A percentile compares a stretch with the other conserved stretches of the same genome.
phyloP scores from a whole-genome alignment of 208 protist genomes.

The Novymonas esmeraldas region DNA sequence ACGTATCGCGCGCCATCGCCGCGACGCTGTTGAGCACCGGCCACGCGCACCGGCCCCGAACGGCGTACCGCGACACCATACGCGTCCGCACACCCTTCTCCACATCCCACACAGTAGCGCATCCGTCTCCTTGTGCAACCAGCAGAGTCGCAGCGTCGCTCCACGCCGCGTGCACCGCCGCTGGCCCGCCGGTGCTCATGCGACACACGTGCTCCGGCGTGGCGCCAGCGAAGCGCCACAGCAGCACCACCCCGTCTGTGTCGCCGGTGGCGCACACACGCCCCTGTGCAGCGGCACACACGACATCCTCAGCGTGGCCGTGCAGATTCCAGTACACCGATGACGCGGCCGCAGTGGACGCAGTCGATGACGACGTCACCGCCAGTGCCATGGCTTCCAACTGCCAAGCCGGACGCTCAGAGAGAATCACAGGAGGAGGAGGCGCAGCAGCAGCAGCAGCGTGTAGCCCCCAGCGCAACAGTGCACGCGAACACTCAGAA shows the following conservation, averaged over 20 bases:
- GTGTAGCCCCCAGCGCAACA: no score
- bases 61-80: conserved; percentile 39
- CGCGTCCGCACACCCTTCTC: conserved; percentile 40
- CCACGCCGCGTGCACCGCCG: conserved; percentile 60
- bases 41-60: conserved; percentile 51
- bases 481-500: no score
- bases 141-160: conserved; percentile 40
- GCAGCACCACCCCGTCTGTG: conserved; percentile 47
- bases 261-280: conserved; percentile 69
- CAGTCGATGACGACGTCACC: conserved; percentile 25
- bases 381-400: conserved; percentile 42
- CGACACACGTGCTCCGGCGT: conserved; percentile 55
- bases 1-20: conserved; percentile 5
- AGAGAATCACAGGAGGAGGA: no score
- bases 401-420: no score
- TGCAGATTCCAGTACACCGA: conserved; percentile 49
- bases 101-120: conserved; percentile 69
- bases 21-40: conserved; percentile 80
- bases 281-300: conserved; percentile 36
- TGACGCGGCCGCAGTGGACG: neutral
- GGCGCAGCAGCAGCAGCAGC: no score
- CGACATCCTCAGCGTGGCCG: conserved; percentile 66
- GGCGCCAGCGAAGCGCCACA: conserved; percentile 50
- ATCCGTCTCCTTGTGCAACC: conserved; percentile 71
- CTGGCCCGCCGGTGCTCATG: conserved; percentile 61